Percentiles rank a stretch among this genome's conserved stretches.
phyloP scores from a whole-genome alignment of 352 stramenopile genomes.

The Stephanocyclus meneghinianus region DNA sequence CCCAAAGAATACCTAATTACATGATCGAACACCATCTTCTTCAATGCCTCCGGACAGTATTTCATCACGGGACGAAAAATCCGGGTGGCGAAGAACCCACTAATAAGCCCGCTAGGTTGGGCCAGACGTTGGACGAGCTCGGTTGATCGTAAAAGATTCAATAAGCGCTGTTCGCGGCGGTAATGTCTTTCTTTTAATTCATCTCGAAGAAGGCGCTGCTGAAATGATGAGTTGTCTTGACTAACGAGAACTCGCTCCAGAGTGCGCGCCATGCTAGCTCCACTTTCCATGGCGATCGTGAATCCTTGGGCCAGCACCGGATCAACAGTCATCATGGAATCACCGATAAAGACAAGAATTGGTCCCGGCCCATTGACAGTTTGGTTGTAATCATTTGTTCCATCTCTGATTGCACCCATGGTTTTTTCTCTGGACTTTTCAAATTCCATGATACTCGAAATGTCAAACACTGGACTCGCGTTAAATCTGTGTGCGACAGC shows the following conservation, averaged over 20 bases:
- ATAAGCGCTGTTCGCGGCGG: slow-evolving; percentile 56
- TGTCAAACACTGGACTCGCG: slow-evolving; percentile 62
- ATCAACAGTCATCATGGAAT: slow-evolving; percentile 81
- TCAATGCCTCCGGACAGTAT: slow-evolving; percentile 64
- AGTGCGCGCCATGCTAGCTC: slow-evolving; percentile 49
- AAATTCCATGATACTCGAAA: slow-evolving; percentile 53
- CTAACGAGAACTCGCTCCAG: slow-evolving; percentile 46
- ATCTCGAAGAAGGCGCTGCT: slow-evolving; percentile 26
- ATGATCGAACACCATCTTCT: slow-evolving; percentile 73
- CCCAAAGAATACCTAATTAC: slow-evolving; percentile 78
- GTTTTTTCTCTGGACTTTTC: slow-evolving; percentile 24
- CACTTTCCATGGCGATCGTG: slow-evolving; percentile 79
- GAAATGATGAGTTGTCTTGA: slow-evolving; percentile 9
- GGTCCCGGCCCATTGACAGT: slow-evolving; percentile 52
- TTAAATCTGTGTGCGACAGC: slow-evolving; percentile 73
- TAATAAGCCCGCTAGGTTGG: slow-evolving; percentile 54
- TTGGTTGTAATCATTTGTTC: slow-evolving; percentile 4
- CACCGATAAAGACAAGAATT: slow-evolving; percentile 71
- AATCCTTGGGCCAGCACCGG: slow-evolving; percentile 81
- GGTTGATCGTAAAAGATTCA: slow-evolving; percentile 71
- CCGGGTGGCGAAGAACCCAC: slow-evolving; percentile 49
- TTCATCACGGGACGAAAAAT: slow-evolving; percentile 71
- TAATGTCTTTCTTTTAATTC: slow-evolving; percentile 58
- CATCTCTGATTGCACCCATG: not conserved
- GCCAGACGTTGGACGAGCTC: slow-evolving; percentile 77